phyloP scores from a whole-genome alignment of 345 rosid genomes.

The Salix brachista region DNA sequence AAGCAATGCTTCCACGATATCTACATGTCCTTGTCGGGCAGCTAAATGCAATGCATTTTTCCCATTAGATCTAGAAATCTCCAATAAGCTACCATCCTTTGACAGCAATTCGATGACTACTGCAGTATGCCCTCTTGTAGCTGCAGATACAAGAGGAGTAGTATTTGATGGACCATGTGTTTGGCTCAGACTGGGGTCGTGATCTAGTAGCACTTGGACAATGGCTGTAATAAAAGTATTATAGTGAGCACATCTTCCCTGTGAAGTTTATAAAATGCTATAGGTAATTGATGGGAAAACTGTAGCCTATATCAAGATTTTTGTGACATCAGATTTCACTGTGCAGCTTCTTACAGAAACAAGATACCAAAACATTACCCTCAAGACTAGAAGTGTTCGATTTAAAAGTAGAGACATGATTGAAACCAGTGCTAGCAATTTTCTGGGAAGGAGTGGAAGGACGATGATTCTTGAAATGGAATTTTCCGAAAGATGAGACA shows the following conservation, averaged over 20 bases:
- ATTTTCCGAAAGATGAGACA: not conserved
- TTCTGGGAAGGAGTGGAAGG: not conserved
- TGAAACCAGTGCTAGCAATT: not conserved
- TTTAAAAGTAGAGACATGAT: not conserved
- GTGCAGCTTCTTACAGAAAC: not conserved
- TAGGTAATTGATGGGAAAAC: not conserved
- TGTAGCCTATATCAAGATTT: not conserved
- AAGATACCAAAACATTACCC: not conserved
- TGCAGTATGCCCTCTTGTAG: constrained; percentile 82
- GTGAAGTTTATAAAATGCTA: not conserved
- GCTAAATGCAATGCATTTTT: constrained; percentile 90
- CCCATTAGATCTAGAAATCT: constrained; percentile 71
- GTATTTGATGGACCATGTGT: constrained; percentile 78
- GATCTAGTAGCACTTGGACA: constrained; percentile 79
- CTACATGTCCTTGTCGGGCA: constrained; percentile 84
- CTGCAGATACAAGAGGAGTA: constrained; percentile 85
- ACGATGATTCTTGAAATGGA: not conserved
- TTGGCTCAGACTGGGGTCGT: constrained; percentile 72
- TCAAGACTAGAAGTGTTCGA: not conserved
- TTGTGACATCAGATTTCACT: not conserved
- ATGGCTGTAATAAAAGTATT: constrained; percentile 48
- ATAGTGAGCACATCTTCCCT: not conserved
- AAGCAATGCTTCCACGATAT: constrained; percentile 67
- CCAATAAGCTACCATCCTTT: constrained; percentile 72
- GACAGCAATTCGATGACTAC: constrained; percentile 78